Base-by-base conservation (phyloP, 2,329 filamentous ascomycete genomes). In the Colletotrichum sp. region DNA sequence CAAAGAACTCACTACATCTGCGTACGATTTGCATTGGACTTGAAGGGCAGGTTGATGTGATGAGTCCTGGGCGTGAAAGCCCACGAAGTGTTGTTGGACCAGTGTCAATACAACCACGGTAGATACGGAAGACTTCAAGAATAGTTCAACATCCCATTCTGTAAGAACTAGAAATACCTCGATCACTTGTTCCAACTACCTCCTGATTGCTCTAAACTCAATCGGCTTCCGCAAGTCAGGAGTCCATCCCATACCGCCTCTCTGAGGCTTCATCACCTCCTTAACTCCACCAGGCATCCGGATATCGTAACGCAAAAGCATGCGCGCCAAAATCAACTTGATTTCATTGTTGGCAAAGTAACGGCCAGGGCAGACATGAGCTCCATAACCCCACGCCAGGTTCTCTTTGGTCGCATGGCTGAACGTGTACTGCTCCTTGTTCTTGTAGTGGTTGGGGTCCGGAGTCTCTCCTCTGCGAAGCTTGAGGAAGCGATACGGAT, bases 271-370 rank as follows among this genome's bases (percentile, higher is more conserved):
- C 69, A 71, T 71, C 12, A 34, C 69, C 9, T 71, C 69, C 5
- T 57, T 59, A 6, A 66, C 44, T 13, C 72, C 72, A 12, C 57
- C 68, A 10, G 60, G 67, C 62, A 75, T 68, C 3, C 67, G 15
- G 66, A 76, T 77, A 30, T 84, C 82, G 75, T 82, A 85, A 66
- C 80, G 81, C 66, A 80, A 68, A 39, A 85, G 52, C n/a, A 85
- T 32, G 39, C 81, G 79, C 62, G 79, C 78, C 34, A 84, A 39
- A 9, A 81, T 39, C 24, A 85, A 75, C 78, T 86, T 85, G 28
- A 85, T 81, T 78, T 85, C 81, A 66, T 83, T 82, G 8, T 79
- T 80, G 2, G 84, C 84, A 77, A 85, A 85, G 77, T 84, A 85
- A 4, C 84, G 77, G 0, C 84, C 84, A 1, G 84, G 84, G 71